These are phyloP conservation scores for Sporobolomyces phaffii DNA, from an alignment of 768 basidiomycete species.

Conservation along the genomic window DNA sequence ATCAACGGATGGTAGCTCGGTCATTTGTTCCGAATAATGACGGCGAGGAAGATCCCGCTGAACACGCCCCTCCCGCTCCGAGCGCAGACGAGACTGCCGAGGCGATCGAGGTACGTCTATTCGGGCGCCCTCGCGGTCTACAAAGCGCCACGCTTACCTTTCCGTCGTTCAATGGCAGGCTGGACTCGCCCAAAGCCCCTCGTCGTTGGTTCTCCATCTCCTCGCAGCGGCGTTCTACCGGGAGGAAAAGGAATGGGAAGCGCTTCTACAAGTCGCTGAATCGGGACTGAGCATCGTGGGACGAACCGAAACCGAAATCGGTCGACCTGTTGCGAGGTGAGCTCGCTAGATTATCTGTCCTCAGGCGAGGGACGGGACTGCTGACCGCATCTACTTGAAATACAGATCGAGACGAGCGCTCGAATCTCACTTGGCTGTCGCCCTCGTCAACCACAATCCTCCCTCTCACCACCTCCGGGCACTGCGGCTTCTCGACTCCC, in stretches of 20 bases:
- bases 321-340: conserved; percentile 51
- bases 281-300: conserved; percentile 59
- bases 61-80: conserved; percentile 13
- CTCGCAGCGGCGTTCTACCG: conserved; percentile 61
- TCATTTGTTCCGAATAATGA: conserved; percentile 45
- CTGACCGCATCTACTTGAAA: conserved; percentile 6
- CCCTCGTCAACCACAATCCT: conserved; percentile 75
- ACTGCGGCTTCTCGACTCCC: conserved; percentile 62
- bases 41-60: conserved; percentile 45
- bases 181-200: conserved; percentile 52
- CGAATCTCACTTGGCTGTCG: conserved; percentile 64
- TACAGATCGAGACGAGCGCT: conserved; percentile 56
- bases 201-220: conserved; percentile 63
- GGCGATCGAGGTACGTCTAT: conserved; percentile 27
- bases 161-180: conserved; percentile 57
- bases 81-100: conserved; percentile 23
- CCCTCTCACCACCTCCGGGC: conserved; percentile 85
- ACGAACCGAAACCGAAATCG: conserved; percentile 56
- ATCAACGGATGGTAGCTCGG: conserved; percentile 46
- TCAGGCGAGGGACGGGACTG: background rate
- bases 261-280: conserved; percentile 65
- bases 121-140: no score
- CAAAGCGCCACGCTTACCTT: no score
- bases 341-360: conserved; percentile 41
- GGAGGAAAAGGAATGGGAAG: conserved; percentile 67